Percentiles rank a stretch among this genome's conserved stretches.
phyloP scores from a whole-genome alignment of 768 basidiomycete genomes.

The Baorangia bicolor region DNA sequence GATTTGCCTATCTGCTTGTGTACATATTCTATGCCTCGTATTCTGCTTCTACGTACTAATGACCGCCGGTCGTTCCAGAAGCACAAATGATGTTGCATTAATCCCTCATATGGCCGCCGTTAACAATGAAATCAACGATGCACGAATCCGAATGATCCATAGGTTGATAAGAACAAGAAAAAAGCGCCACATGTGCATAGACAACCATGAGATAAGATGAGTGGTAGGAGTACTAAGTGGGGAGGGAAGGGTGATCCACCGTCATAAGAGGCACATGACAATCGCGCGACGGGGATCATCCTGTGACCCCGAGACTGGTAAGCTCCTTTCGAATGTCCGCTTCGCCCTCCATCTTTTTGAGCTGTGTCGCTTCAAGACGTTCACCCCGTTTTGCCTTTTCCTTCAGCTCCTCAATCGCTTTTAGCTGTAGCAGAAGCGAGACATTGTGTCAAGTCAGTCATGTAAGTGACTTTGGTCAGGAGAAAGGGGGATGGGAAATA shows the following conservation, averaged over 20 bases:
- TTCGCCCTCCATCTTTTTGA: slow-evolving; percentile 96
- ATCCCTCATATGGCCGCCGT: background rate
- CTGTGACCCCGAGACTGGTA: slow-evolving; percentile 31
- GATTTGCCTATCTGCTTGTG: background rate
- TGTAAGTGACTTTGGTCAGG: background rate
- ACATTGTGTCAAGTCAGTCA: background rate
- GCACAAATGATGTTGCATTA: background rate
- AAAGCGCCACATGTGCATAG: background rate
- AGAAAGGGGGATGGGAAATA: background rate
- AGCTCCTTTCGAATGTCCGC: slow-evolving; percentile 82
- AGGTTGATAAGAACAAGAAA: slow-evolving; percentile 3
- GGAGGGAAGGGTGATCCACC: background rate
- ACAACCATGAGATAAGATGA: background rate
- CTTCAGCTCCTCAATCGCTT: slow-evolving; percentile 98
- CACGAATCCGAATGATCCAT: background rate
- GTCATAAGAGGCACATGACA: background rate
- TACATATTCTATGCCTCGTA: background rate
- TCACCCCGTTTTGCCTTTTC: slow-evolving; percentile 89
- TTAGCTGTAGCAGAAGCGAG: slow-evolving; percentile 54
- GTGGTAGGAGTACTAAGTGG: background rate
- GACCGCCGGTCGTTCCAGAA: background rate
- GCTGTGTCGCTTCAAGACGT: slow-evolving; percentile 89
- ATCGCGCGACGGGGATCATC: slow-evolving; percentile 1
- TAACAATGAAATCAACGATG: background rate
- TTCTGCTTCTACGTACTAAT: background rate